These are phyloP conservation scores for Capronia americana DNA, from an alignment of 2,329 filamentous ascomycete species.

Conservation along the genomic window DNA sequence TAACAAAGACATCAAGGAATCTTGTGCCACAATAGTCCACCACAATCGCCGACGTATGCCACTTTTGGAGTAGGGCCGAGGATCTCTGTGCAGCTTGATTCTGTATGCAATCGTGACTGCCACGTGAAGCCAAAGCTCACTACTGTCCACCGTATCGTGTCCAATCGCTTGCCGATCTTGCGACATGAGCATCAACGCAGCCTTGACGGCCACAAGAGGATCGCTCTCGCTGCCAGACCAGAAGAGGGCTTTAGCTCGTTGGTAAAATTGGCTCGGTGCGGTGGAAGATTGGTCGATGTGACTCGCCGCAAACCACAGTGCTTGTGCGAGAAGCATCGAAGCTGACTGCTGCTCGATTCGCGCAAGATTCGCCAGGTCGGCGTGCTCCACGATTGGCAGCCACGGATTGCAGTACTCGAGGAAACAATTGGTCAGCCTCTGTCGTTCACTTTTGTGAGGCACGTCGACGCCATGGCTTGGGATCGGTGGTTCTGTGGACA, in stretches of 20 bases:
- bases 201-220: slow-evolving; percentile 10
- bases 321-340: slow-evolving; percentile 15
- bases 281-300: slow-evolving; percentile 6
- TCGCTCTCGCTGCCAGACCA: slow-evolving; percentile 10
- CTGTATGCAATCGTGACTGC: slow-evolving; percentile 10
- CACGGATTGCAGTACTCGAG: slow-evolving; percentile 13
- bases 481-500: slow-evolving; percentile 9
- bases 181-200: slow-evolving; percentile 12
- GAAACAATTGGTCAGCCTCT: slow-evolving; percentile 7
- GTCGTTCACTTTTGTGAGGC: slow-evolving; percentile 9
- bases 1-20: slow-evolving; percentile 15
- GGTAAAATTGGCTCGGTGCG: slow-evolving; percentile 12
- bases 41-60: slow-evolving; percentile 13
- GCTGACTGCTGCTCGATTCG: slow-evolving; percentile 15
- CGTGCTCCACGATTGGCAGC: slow-evolving; percentile 10
- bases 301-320: slow-evolving; percentile 13
- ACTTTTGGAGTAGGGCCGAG: background rate
- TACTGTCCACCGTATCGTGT: slow-evolving; percentile 3
- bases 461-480: slow-evolving; percentile 9
- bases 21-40: slow-evolving; percentile 11
- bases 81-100: slow-evolving; percentile 13
- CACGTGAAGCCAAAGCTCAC: slow-evolving; percentile 14
- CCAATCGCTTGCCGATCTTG: slow-evolving; percentile 1
- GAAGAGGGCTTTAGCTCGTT: slow-evolving; percentile 11
- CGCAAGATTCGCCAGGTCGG: slow-evolving; percentile 11